Evolutionary conservation across 495 filamentous ascomycete genomes (phyloP).

Genomic region (Letharia lupina): DNA sequence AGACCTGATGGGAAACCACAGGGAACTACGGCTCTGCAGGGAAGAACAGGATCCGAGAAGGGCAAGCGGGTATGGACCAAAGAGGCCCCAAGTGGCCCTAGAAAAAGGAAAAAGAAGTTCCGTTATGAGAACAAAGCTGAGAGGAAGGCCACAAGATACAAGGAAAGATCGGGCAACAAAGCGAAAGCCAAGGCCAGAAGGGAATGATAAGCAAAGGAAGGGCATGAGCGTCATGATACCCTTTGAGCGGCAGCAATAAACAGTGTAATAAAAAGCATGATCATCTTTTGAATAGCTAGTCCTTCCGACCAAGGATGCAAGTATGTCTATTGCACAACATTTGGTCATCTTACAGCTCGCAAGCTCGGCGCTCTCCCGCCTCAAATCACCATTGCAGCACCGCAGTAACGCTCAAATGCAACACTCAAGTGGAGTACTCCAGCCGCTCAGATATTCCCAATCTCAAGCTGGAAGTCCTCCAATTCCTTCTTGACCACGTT

Average conservation of each 20-base stretch:
- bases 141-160: slow-evolving; percentile 55
- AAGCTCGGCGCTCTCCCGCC: slow-evolving; percentile 8
- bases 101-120: slow-evolving; percentile 83
- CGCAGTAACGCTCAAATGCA: slow-evolving; percentile 16
- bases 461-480: slow-evolving; percentile 76
- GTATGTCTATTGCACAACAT: slow-evolving; percentile 2
- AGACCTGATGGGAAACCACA: background rate
- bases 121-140: slow-evolving; percentile 82
- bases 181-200: slow-evolving; percentile 32
- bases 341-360: background rate
- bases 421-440: background rate
- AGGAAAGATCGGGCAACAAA: slow-evolving; percentile 55
- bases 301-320: slow-evolving; percentile 4
- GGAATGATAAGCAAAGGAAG: too few species aligned
- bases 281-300: slow-evolving; percentile 2
- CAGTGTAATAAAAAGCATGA: background rate
- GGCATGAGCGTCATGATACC: background rate
- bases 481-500: slow-evolving; percentile 77
- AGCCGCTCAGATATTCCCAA: slow-evolving; percentile 73
- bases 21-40: slow-evolving; percentile 23
- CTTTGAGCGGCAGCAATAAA: slow-evolving; percentile 23
- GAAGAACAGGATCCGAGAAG: slow-evolving; percentile 25
- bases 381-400: slow-evolving; percentile 8
- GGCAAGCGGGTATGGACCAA: slow-evolving; percentile 35
- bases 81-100: slow-evolving; percentile 48